These are phyloP conservation scores for Dimargaris xerosporica DNA, from an alignment of 192 early-diverging fungal species.

Conservation along the genomic window DNA sequence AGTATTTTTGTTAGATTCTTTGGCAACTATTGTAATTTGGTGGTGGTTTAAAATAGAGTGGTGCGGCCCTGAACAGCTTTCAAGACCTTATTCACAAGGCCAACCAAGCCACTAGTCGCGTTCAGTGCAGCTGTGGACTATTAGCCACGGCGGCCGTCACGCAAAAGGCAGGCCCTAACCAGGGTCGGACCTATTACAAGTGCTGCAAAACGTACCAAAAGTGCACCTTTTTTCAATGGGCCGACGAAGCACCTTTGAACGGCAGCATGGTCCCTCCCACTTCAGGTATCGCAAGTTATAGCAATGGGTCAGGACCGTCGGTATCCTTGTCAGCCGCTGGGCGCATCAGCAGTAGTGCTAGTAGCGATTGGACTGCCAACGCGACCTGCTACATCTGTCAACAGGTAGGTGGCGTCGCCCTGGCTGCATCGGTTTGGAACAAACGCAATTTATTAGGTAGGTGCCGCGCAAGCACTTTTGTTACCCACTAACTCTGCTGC, in stretches of 20 bases:
- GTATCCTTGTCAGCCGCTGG: background rate
- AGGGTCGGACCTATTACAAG: background rate
- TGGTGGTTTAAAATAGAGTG: no score
- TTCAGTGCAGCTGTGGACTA: background rate
- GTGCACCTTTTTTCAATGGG: slow-evolving; percentile 6
- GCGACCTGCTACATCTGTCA: slow-evolving; percentile 4
- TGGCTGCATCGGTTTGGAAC: background rate
- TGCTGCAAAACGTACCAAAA: slow-evolving; percentile 7
- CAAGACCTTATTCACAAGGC: no score
- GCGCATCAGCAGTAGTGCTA: background rate
- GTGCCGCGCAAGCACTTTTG: no score
- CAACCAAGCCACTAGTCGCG: background rate
- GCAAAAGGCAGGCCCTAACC: background rate
- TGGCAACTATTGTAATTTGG: background rate
- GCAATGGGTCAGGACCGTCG: no score
- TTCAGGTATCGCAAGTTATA: no score
- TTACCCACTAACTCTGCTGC: no score
- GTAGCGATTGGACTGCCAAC: background rate
- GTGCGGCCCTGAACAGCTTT: no score
- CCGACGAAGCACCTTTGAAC: background rate
- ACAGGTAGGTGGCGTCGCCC: background rate
- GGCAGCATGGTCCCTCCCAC: no score
- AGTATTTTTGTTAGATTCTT: background rate
- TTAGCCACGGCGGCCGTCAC: background rate
- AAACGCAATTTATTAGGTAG: background rate